Evolutionary conservation across 768 basidiomycete species (phyloP), one percentile per base, ranked within the genome.

Genomic region (Scleroderma citrinum): DNA sequence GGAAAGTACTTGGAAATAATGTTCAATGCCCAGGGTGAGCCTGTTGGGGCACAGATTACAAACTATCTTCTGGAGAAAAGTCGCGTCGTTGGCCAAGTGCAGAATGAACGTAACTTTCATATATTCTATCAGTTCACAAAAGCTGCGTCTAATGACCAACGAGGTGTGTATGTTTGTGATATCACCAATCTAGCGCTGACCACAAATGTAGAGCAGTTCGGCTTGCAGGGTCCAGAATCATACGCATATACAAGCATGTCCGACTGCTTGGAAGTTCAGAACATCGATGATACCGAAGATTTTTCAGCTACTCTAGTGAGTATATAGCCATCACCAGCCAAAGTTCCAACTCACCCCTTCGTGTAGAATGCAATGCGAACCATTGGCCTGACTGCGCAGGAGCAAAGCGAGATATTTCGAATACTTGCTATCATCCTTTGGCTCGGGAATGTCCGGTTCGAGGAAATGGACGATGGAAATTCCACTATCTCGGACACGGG

Each of bases 51-150:
- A 1, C 92, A 96, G 62, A 98, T 99, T 54, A 98, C 96, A 7
- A 99, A 98, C 66, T 99, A 99, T 63, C 78, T 99, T 10, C 72
- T 99, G 52, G 96, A 99, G 70, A 99, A 99, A 69, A 90, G 92
- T 19, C 82, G 93, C 52, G 92, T 98, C 12, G 94, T 97, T 11
- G 93, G 94, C 30, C 96, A 99, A 63, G 89, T 98, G 47, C 86
- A 91, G 65, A 87, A 89, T 56, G 96, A 99, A 69, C 83, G 96
- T 52, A 90, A 96, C 66, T 98, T 98, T 68, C 96, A 99, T 62
- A 94, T 99, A 52, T 98, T 99, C 75, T 99, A 98, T 67, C 96
- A 99, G 64, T 96, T 98, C 67, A 97, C 96, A 23, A 99, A 97
- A 64, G 92, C 84, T 5, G 95, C 96, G 4, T 82, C 87, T 7